Base-by-base conservation (phyloP, 441 rosid genomes). In the Rhodomyrtus psidioides region DNA sequence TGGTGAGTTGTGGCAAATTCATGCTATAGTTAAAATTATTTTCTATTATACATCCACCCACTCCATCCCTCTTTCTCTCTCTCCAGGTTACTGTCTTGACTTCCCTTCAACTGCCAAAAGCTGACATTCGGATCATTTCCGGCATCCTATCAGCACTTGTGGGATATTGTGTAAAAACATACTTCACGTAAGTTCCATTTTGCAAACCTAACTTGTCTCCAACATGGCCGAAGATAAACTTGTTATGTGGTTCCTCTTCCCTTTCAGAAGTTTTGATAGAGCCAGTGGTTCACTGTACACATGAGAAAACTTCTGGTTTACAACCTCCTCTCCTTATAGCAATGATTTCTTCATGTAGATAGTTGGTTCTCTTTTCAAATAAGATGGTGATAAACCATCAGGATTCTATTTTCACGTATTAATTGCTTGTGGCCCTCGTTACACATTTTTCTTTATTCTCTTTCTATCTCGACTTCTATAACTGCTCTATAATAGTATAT, bases 1-100 rank as follows among this genome's bases (percentile, higher is more conserved):
- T 97, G 97, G 99, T 97, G 86, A 88, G 99, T 86, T 86, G 82
- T 83, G 54, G 34, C 84, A 59, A 39, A 62, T 82, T 70, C 49
- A 6, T 70, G 79, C 79, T 21, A 21, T 70, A 39, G 79, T 70
- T 70, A 24, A 21, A 49, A 39, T 70, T 70, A 24, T 39, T 70
- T 39, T 39, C 49, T 70, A 39, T 39, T 70, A 21, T 39, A 21
- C 79, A 21, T 39, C 46, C 15, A 23, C 15, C 49, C n/a, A 70
- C 16, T 70, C 79, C 14, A 8, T 65, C 76, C 9, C 76, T 34
- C 26, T 19, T 6, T 60, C 75, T 62, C 74, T 62, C 74, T 84
- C 51, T 84, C 51, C 83, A 84, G 86, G 54, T 84, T 57, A 75
- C 86, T 5, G 46, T 84, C 51, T 58, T 55, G 49, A 84, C 84